Evolutionary conservation across 805 yeast species (phyloP).

Genomic region (Cyberlindnera euphorbiiphila): DNA sequence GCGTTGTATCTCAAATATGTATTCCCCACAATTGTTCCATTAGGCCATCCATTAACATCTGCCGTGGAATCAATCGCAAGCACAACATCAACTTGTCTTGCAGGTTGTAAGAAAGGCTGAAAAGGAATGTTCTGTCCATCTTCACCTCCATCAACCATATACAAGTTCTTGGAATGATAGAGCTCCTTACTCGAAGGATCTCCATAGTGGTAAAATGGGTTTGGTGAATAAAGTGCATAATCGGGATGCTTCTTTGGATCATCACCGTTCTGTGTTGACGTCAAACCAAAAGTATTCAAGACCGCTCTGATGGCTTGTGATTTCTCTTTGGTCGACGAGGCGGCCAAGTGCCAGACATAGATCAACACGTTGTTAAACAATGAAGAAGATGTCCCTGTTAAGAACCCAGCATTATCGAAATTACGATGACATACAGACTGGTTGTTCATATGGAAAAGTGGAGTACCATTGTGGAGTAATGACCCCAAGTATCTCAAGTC

Average conservation of each 20-base stretch:
- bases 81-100: constrained; percentile 57
- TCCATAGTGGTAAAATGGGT: constrained; percentile 47
- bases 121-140: constrained; percentile 72
- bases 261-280: constrained; percentile 32
- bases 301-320: constrained; percentile 35
- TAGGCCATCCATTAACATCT: constrained; percentile 52
- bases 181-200: constrained; percentile 19
- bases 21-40: constrained; percentile 48
- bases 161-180: constrained; percentile 31
- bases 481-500: constrained; percentile 54
- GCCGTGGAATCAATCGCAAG: constrained; percentile 60
- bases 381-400: constrained; percentile 62
- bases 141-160: constrained; percentile 76
- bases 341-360: constrained; percentile 38
- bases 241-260: constrained; percentile 44
- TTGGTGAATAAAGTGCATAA: constrained; percentile 58
- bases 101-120: constrained; percentile 58
- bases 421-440: constrained; percentile 43
- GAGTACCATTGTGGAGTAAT: constrained; percentile 38
- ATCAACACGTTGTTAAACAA: constrained; percentile 48
- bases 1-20: constrained; percentile 26
- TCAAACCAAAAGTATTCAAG: constrained; percentile 42
- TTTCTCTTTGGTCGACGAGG: constrained; percentile 27
- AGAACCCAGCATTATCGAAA: constrained; percentile 56
- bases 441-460: constrained; percentile 28